A percentile compares a stretch with the other conserved stretches of the same genome.
These are phyloP conservation scores for Coniella vitis DNA, from an alignment of 2,329 filamentous ascomycete genomes.

Conservation along the genomic window DNA sequence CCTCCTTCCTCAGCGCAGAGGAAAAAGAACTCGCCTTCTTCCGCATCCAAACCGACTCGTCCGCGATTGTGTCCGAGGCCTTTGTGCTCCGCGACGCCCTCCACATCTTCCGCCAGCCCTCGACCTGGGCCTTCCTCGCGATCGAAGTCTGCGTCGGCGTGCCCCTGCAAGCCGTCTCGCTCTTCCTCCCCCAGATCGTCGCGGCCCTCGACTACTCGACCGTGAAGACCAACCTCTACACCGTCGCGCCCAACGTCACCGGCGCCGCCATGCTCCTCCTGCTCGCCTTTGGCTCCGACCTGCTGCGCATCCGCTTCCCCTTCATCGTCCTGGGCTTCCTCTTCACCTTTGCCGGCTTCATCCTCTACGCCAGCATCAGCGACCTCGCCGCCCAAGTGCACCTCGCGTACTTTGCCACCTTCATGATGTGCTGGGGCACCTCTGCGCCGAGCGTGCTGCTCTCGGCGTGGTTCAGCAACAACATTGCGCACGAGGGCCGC, in stretches of 20 bases:
- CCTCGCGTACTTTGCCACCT: constrained; percentile 67
- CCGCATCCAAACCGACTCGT: constrained; percentile 71
- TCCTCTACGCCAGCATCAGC: constrained; percentile 62
- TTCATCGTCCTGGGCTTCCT: constrained; percentile 69
- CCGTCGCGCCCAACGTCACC: constrained; percentile 69
- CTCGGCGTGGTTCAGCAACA: constrained; percentile 69
- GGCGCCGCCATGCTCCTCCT: constrained; percentile 67
- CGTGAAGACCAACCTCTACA: constrained; percentile 68
- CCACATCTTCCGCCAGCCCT: constrained; percentile 43
- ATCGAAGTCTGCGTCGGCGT: constrained; percentile 56
- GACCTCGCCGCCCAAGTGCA: constrained; percentile 53
- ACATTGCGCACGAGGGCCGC: constrained; percentile 68
- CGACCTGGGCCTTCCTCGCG: constrained; percentile 41
- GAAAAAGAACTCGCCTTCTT: constrained; percentile 64
- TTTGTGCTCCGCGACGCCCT: constrained; percentile 45
- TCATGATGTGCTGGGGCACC: constrained; percentile 80
- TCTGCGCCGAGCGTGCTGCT: constrained; percentile 66
- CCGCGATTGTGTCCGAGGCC: constrained; percentile 49
- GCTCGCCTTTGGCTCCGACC: constrained; percentile 65
- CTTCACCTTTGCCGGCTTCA: constrained; percentile 70
- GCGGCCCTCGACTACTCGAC: constrained; percentile 39
- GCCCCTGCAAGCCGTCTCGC: constrained; percentile 46
- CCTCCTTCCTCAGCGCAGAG: constrained; percentile 56
- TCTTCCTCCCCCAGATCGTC: constrained; percentile 47
- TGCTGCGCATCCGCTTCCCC: constrained; percentile 57